Evolutionary conservation across 148 eudicot species (phyloP).

Genomic region (Amaranthus cruentus): DNA sequence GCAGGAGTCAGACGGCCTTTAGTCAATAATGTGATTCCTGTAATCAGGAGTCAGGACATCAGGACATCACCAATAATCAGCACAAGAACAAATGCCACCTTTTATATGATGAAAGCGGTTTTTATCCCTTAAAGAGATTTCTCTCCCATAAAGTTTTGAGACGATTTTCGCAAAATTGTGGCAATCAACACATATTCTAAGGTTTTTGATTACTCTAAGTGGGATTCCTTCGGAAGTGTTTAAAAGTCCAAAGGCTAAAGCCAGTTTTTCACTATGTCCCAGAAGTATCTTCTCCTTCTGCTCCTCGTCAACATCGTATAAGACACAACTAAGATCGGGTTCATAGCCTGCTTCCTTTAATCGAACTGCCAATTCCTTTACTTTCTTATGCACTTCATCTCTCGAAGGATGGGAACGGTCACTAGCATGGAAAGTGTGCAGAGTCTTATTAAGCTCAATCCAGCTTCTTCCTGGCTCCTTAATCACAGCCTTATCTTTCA

Average conservation of each 20-base stretch:
- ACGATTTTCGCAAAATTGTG: constrained; percentile 76
- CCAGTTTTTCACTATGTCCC: constrained; percentile 77
- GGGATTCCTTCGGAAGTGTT: constrained; percentile 39
- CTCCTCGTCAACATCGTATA: constrained; percentile 75
- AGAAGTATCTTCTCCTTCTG: constrained; percentile 78
- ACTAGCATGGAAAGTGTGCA: constrained; percentile 68
- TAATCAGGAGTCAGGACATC: background rate
- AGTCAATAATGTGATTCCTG: background rate
- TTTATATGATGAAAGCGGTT: constrained; percentile 67
- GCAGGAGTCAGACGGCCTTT: no score
- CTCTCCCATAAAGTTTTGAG: constrained; percentile 47
- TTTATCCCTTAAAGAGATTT: constrained; percentile 57
- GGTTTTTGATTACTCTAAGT: constrained; percentile 68
- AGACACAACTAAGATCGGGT: constrained; percentile 65
- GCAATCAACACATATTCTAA: constrained; percentile 79
- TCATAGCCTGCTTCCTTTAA: constrained; percentile 64
- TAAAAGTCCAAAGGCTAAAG: constrained; percentile 62
- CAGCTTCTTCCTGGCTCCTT: constrained; percentile 90
- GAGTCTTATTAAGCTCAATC: constrained; percentile 62
- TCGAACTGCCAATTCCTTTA: constrained; percentile 44
- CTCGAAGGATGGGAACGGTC: constrained; percentile 58
- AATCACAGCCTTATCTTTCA: constrained; percentile 51
- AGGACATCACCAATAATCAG: constrained; percentile 61
- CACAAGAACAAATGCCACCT: constrained; percentile 66
- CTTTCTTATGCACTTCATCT: constrained; percentile 53